phyloP scores from a whole-genome alignment of 768 basidiomycete species.

The Russula sp. region DNA sequence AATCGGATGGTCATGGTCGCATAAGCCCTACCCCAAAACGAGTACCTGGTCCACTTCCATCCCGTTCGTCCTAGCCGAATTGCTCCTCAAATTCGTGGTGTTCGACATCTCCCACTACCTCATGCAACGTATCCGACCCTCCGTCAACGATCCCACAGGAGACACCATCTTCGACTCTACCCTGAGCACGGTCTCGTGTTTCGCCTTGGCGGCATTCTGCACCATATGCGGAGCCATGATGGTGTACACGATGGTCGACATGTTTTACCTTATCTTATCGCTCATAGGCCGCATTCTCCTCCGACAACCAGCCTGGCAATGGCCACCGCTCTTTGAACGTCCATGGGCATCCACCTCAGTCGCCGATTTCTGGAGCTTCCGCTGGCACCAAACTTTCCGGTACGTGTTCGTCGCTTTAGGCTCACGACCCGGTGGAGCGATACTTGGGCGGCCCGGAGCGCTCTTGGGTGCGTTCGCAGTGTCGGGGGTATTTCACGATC shows the following conservation, averaged over 20 bases:
- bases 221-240: slow-evolving; percentile 18
- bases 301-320: slow-evolving; percentile 35
- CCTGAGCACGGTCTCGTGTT: not conserved
- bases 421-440: slow-evolving; percentile 35
- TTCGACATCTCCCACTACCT: slow-evolving; percentile 16
- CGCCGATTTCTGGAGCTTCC: slow-evolving; percentile 40
- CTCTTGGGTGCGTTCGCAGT: slow-evolving; percentile 57
- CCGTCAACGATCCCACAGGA: slow-evolving; percentile 9
- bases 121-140: slow-evolving; percentile 14
- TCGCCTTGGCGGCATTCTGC: slow-evolving; percentile 1
- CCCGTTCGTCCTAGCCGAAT: not conserved
- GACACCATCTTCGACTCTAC: slow-evolving; percentile 24
- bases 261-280: slow-evolving; percentile 32
- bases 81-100: slow-evolving; percentile 8
- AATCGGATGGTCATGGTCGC: slow-evolving; percentile 29
- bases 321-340: slow-evolving; percentile 39
- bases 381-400: slow-evolving; percentile 44
- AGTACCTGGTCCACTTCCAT: not conserved
- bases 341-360: slow-evolving; percentile 43
- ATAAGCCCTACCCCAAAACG: slow-evolving; percentile 5
- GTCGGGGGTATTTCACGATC: slow-evolving; percentile 58
- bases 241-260: slow-evolving; percentile 24
- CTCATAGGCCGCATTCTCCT: slow-evolving; percentile 36
- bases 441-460: slow-evolving; percentile 49
- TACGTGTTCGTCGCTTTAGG: slow-evolving; percentile 37